Base-by-base conservation (phyloP, 2,329 filamentous ascomycete genomes). In the Aspergillus sp. region DNA sequence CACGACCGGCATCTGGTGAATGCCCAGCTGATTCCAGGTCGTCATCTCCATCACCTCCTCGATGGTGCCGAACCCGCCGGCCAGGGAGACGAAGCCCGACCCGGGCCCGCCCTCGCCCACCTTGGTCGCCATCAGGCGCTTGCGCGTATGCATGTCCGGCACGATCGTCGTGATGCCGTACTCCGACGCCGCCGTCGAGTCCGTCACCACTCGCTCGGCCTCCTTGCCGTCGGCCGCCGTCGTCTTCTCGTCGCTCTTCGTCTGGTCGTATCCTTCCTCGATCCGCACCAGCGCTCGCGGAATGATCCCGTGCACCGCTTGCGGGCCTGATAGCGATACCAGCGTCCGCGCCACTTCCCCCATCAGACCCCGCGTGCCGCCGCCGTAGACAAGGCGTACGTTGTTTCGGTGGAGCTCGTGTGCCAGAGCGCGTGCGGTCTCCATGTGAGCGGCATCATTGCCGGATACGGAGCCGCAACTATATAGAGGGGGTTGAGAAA, bases 11-110 rank as follows among this genome's bases (percentile, higher is more conserved):
- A 84, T 82, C 67, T 83, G 83, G 77, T 98, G 95, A 65, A 99
- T 98, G 1, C 95, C 94, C 53, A 99, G 79, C 80, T 98, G 95
- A 76, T 97, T 98, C 93, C 95, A 99, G 3, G 79, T 81, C 31
- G 96, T 92, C 73, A 99, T 84, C 82, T 99, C 95, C 82, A 97
- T 93, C 60, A 98, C 82, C 81, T 99, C 95, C 80, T 99, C 95
- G 73, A 98, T 84, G 2, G 95, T 99, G 20, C 95, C 95, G 76
- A 94, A 99, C 0, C 95, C 95, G 49, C 94, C 94, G 57, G 85
- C 87, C 60, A 99, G 80, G 29, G 92, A 92, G 46, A 99, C 87
- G 78, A 99, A 99, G 12, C 94, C 94, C 58, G 87, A 89, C 1
- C 94, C 94, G 0, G 88, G 87, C 0, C 90, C 93, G 26, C 92